A percentile compares a stretch with the other conserved stretches of the same genome.
phyloP scores from a whole-genome alignment of 2,329 filamentous ascomycete species.

The Colletotrichum sp. region DNA sequence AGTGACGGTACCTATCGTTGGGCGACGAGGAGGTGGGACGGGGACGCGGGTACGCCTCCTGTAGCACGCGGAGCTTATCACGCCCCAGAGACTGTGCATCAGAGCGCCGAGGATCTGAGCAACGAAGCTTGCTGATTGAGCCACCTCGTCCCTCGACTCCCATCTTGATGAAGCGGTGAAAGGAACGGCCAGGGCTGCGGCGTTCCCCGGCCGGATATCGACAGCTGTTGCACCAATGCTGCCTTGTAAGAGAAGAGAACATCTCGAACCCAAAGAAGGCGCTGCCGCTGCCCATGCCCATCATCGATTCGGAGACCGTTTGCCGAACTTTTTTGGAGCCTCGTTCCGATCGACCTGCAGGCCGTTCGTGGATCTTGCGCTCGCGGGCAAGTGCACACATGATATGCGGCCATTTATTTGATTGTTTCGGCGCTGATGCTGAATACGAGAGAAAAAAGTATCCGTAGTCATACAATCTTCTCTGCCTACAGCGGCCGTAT shows the following conservation, averaged over 20 bases:
- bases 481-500: conserved; percentile 14
- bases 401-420: neutral
- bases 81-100: conserved; percentile 7
- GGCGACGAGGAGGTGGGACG: neutral
- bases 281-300: neutral
- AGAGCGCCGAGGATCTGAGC: conserved; percentile 20
- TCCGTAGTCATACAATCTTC: neutral
- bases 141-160: neutral
- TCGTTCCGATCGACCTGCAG: neutral
- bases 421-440: neutral
- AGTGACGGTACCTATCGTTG: neutral
- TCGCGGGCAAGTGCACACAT: neutral
- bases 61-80: conserved; percentile 22
- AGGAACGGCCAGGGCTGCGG: neutral
- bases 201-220: conserved; percentile 1
- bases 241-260: neutral
- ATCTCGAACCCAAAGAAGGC: neutral
- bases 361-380: neutral
- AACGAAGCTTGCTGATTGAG: conserved; percentile 2
- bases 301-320: neutral
- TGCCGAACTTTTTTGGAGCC: neutral
- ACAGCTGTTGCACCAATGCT: neutral
- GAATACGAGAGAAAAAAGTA: neutral
- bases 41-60: conserved; percentile 16
- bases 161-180: conserved; percentile 18